Conservation (phyloP, 2,329 filamentous ascomycete genomes). For the Trichoderma cornu-damae region DNA sequence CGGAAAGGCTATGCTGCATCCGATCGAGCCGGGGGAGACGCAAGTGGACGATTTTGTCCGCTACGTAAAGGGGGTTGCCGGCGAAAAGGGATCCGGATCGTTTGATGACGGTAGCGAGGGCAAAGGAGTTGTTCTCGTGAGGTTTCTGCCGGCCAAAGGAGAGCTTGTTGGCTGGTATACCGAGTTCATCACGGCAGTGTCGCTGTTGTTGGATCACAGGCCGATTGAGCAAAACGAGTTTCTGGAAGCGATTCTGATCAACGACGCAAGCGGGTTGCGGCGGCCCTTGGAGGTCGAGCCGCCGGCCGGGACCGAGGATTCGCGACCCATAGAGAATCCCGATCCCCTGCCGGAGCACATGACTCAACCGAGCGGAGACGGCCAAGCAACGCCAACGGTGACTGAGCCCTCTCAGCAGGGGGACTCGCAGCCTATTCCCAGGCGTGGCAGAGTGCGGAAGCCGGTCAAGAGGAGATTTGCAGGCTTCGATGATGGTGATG, state of each 20-base stretch:
- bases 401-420: conserved; percentile 20
- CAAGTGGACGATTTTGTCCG: conserved; percentile 69
- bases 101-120: conserved; percentile 60
- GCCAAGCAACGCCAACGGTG: conserved; percentile 14
- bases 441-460: conserved; percentile 31
- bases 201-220: conserved; percentile 69
- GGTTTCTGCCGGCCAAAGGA: conserved; percentile 57
- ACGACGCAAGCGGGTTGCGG: conserved; percentile 67
- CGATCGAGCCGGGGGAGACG: conserved; percentile 58
- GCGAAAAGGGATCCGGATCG: conserved; percentile 63
- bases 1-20: conserved; percentile 71
- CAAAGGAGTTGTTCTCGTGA: conserved; percentile 72
- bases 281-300: conserved; percentile 55
- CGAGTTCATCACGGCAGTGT: conserved; percentile 63
- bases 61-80: conserved; percentile 69
- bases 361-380: conserved; percentile 7
- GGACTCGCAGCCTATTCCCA: conserved; percentile 23
- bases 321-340: neutral
- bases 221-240: conserved; percentile 89
- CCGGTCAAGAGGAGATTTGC: conserved; percentile 59
- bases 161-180: conserved; percentile 60
- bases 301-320: conserved; percentile 23
- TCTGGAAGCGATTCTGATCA: conserved; percentile 79
- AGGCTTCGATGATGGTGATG: conserved; percentile 56
- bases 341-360: conserved; percentile 12